Evolutionary conservation across 805 yeast genomes (phyloP).

Genomic region (Candida yuanshanica): DNA sequence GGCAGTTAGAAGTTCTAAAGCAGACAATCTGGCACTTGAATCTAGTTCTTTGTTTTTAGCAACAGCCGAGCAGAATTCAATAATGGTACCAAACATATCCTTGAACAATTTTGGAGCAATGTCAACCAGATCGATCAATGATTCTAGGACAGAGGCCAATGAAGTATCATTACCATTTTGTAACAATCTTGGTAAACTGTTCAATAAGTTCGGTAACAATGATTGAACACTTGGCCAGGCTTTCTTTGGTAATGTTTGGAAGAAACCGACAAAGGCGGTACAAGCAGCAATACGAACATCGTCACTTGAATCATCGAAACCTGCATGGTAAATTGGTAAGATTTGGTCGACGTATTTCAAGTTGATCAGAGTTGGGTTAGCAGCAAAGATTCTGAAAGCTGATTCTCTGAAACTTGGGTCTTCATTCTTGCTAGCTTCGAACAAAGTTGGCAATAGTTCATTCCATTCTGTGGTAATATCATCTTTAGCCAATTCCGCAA

Average conservation of each 20-base stretch:
- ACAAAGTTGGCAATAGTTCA: constrained; percentile 67
- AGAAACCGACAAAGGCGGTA: constrained; percentile 86
- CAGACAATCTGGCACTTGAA: constrained; percentile 72
- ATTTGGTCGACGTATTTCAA: constrained; percentile 47
- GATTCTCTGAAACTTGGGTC: constrained; percentile 79
- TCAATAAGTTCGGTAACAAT: constrained; percentile 75
- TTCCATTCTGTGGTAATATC: constrained; percentile 63
- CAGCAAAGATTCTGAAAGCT: constrained; percentile 80
- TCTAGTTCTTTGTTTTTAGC: constrained; percentile 79
- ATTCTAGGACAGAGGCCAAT: constrained; percentile 81
- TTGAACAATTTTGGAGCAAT: constrained; percentile 92
- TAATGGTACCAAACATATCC: constrained; percentile 84
- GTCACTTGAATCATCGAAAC: constrained; percentile 75
- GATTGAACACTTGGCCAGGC: constrained; percentile 75
- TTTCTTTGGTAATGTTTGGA: constrained; percentile 72
- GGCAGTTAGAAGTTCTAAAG: constrained; percentile 82
- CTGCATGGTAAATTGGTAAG: constrained; percentile 68
- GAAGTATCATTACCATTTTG: constrained; percentile 75
- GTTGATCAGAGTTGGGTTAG: constrained; percentile 75
- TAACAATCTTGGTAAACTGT: constrained; percentile 80
- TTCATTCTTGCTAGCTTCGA: constrained; percentile 51
- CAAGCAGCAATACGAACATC: constrained; percentile 88
- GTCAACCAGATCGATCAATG: constrained; percentile 84
- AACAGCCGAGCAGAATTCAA: constrained; percentile 80
- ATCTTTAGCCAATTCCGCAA: constrained; percentile 84